Evolutionary conservation across 2,329 filamentous ascomycete genomes (phyloP), one percentile per base, ranked within the genome.

Genomic region (Sporothrix sp.): DNA sequence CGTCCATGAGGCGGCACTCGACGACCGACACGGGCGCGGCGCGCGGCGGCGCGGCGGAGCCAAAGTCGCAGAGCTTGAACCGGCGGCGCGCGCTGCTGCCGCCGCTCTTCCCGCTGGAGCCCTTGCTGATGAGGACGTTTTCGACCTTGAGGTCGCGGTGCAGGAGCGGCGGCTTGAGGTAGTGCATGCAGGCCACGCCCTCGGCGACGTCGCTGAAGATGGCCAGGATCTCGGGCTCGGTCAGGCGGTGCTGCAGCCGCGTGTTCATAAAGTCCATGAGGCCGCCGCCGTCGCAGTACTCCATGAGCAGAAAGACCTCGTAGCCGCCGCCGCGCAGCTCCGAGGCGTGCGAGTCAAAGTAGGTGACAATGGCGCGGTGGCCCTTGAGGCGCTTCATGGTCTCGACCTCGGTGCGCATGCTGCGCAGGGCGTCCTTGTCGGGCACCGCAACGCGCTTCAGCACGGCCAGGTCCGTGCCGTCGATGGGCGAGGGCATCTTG

Each of bases 251-350:
- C 69, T 98, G 93, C 61, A 98, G 72, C 48, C 93, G 81, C 32
- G 93, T 98, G 69, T 98, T 98, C 93, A 98, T 98, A 66, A 97
- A 98, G 70, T 98, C 93, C 65, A 98, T 98, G 64, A 98, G 71
- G 32, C 93, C 91, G 57, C 93, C 93, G 46, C 93, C 93, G 62
- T 85, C 82, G 71, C 93, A 98, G 68, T 84, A 96, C 66, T 98
- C 93, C 93, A 98, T 98, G 57, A 98, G 82, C 62, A 98, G 68
- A 62, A 98, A 98, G 52, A 98, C 93, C 72, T 98, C 93, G 66
- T 95, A 98, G 52, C 93, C 93, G 37, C 90, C 90, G 47, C 86
- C 88, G 61, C 87, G 84, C 60, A 97, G 73, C 68, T 97, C 90
- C 14, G 89, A 96, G 33, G 93, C 93, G 68, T 98, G 93, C 58